phyloP scores from a whole-genome alignment of 2,329 filamentous ascomycete genomes.

The Diaporthe vaccinii region DNA sequence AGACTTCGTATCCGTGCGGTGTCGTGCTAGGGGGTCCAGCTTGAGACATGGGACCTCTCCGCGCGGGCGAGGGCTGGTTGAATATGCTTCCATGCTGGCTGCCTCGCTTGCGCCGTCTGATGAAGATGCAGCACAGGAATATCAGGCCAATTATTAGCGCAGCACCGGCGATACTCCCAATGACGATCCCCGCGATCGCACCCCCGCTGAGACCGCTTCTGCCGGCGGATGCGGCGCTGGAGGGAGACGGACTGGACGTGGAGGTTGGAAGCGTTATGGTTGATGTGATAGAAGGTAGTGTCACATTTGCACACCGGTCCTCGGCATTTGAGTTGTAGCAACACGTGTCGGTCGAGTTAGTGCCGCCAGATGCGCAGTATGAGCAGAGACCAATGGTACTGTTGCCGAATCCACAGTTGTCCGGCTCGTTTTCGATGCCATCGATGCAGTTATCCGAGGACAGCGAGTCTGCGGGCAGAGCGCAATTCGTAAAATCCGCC shows the following conservation, averaged over 20 bases:
- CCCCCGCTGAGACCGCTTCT: slow-evolving; percentile 77
- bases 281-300: slow-evolving; percentile 80
- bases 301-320: slow-evolving; percentile 79
- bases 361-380: slow-evolving; percentile 86
- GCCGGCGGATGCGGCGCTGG: slow-evolving; percentile 49
- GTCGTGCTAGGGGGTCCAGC: slow-evolving; percentile 48
- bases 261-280: slow-evolving; percentile 72
- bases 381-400: slow-evolving; percentile 83
- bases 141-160: slow-evolving; percentile 77
- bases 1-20: slow-evolving; percentile 75
- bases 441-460: slow-evolving; percentile 79
- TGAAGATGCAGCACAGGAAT: slow-evolving; percentile 73
- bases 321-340: slow-evolving; percentile 87
- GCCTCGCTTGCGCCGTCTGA: slow-evolving; percentile 63
- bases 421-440: slow-evolving; percentile 83
- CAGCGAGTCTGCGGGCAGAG: slow-evolving; percentile 84
- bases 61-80: slow-evolving; percentile 88
- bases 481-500: slow-evolving; percentile 92
- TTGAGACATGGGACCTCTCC: slow-evolving; percentile 63
- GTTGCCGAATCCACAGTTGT: slow-evolving; percentile 87
- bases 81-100: slow-evolving; percentile 82
- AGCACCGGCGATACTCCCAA: slow-evolving; percentile 82
- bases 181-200: slow-evolving; percentile 89
- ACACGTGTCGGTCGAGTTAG: slow-evolving; percentile 95
- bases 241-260: slow-evolving; percentile 59